Percentiles rank a stretch among this genome's conserved stretches.
phyloP scores from a whole-genome alignment of 176 grass and related monocot genomes.

The Phyllostachys edulis region DNA sequence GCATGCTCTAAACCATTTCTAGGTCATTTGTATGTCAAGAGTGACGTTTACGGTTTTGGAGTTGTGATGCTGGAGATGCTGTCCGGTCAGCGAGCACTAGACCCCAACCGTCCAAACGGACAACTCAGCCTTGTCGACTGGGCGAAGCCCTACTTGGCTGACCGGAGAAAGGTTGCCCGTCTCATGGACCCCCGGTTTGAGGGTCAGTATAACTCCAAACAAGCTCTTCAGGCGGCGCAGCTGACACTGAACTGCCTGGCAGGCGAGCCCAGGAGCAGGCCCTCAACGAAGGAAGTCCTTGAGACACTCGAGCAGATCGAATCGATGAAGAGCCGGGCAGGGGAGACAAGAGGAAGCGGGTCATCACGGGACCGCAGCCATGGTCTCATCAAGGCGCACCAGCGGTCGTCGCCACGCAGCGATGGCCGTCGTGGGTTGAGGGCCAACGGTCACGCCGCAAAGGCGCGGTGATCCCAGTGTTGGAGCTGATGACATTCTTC shows the following conservation, averaged over 20 bases:
- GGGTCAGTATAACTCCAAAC: slow-evolving; percentile 79
- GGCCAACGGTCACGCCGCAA: slow-evolving; percentile 11
- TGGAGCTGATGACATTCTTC: slow-evolving; percentile 27
- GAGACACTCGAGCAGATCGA: slow-evolving; percentile 56
- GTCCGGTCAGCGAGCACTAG: slow-evolving; percentile 69
- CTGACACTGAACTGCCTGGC: slow-evolving; percentile 72
- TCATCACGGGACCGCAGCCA: slow-evolving; percentile 26
- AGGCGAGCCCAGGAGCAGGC: slow-evolving; percentile 64
- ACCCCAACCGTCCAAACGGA: slow-evolving; percentile 59
- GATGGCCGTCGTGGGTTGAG: slow-evolving; percentile 22
- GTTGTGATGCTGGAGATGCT: slow-evolving; percentile 88
- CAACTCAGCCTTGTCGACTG: slow-evolving; percentile 75
- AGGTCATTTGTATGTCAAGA: slow-evolving; percentile 96
- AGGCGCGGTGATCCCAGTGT: not conserved
- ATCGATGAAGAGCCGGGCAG: slow-evolving; percentile 48
- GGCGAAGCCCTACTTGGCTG: slow-evolving; percentile 73
- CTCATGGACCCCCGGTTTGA: slow-evolving; percentile 76
- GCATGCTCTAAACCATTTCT: slow-evolving; percentile 6
- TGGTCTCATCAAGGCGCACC: slow-evolving; percentile 16
- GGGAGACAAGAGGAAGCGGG: slow-evolving; percentile 32
- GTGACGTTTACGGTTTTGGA: slow-evolving; percentile 84
- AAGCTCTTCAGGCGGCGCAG: slow-evolving; percentile 62
- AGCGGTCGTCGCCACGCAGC: slow-evolving; percentile 19
- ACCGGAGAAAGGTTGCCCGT: slow-evolving; percentile 54
- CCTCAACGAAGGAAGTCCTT: slow-evolving; percentile 84